phyloP scores from a whole-genome alignment of 164 flowering plant species.

The Chimonanthus praecox region DNA sequence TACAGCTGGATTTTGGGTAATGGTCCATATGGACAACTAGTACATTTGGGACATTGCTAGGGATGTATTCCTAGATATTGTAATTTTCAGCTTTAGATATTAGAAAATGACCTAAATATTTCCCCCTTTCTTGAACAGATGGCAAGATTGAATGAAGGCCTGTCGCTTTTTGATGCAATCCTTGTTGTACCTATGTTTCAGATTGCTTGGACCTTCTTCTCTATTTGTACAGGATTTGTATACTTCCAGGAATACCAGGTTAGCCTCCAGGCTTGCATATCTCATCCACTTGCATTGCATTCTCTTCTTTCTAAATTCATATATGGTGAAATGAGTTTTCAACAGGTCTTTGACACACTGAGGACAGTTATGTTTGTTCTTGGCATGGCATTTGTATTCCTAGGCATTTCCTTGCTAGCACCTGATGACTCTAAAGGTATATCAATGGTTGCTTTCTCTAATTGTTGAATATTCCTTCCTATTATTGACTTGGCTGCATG shows the following conservation, averaged over 20 bases:
- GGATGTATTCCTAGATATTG: not conserved
- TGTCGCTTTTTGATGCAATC: conserved; percentile 89
- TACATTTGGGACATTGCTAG: not conserved
- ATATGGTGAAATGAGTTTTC: conserved; percentile 4
- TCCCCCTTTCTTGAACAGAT: conserved; percentile 43
- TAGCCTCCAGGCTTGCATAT: conserved; percentile 2
- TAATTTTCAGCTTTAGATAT: not conserved
- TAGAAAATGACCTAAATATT: not conserved
- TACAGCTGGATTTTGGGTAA: conserved; percentile 98
- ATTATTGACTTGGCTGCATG: conserved; percentile 1
- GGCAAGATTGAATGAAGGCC: conserved; percentile 94
- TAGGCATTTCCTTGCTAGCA: conserved; percentile 92
- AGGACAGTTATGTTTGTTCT: conserved; percentile 84
- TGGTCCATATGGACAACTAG: not conserved
- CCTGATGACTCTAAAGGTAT: conserved; percentile 91
- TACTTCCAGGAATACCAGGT: conserved; percentile 99
- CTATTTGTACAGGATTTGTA: conserved; percentile 93
- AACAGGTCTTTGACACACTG: conserved; percentile 78
- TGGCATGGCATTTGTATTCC: conserved; percentile 80
- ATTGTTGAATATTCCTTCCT: not conserved
- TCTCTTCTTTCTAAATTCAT: not conserved
- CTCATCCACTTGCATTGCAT: conserved; percentile 5
- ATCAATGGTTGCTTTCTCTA: not conserved
- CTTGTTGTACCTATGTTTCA: conserved; percentile 98
- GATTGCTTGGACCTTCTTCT: conserved; percentile 97